Conservation (phyloP, 345 rosid species). For the Murraya koenigii region DNA sequence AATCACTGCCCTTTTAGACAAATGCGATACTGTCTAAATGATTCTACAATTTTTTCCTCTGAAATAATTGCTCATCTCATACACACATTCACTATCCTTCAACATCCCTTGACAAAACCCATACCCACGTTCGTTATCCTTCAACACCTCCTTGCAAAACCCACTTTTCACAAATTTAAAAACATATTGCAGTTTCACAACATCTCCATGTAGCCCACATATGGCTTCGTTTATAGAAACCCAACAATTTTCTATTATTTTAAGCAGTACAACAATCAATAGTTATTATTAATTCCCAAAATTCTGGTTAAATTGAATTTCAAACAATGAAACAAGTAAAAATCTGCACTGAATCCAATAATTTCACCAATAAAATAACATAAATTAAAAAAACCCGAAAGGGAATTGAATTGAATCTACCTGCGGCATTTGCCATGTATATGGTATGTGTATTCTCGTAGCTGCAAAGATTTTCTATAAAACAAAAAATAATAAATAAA, state of each 20-base stretch:
- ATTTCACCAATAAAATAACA: not conserved
- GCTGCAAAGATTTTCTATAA: constrained; percentile 66
- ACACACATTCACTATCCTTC: not conserved
- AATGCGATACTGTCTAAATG: not conserved
- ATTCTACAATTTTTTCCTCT: not conserved
- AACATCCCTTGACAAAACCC: no score
- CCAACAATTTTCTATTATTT: not conserved
- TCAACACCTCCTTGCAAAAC: not conserved
- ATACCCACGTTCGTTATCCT: no score
- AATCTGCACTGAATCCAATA: not conserved
- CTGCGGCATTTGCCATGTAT: constrained; percentile 92
- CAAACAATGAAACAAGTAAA: not conserved
- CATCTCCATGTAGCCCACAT: no score
- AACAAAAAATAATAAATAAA: not conserved
- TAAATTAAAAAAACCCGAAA: not conserved
- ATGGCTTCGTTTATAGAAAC: no score
- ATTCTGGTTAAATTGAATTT: not conserved
- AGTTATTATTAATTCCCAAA: not conserved
- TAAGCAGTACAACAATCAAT: not conserved
- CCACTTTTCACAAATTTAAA: not conserved
- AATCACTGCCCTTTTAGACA: not conserved
- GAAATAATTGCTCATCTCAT: not conserved
- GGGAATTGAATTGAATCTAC: constrained; percentile 21
- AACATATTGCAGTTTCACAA: not conserved
- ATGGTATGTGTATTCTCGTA: constrained; percentile 61